Conservation (phyloP, 208 protist genomes). For the Trypanosoma boissoni region DNA sequence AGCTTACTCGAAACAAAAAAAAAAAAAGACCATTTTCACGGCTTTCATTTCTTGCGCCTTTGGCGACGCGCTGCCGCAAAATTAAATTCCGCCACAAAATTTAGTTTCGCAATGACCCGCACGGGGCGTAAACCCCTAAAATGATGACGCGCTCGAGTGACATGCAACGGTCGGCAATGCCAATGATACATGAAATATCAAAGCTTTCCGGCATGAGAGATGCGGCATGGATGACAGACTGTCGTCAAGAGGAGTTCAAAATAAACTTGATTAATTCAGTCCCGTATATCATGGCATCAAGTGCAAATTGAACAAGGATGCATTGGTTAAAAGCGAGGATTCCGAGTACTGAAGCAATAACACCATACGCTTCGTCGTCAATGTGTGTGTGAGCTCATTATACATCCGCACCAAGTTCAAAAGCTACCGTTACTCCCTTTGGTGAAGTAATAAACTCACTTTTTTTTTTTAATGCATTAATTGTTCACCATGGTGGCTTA, state of each 20-base stretch:
- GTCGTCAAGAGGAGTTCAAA: neutral
- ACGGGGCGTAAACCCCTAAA: neutral
- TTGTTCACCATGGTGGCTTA: too few species aligned
- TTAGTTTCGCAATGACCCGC: conserved; percentile 1
- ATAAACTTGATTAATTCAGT: neutral
- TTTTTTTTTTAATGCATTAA: too few species aligned
- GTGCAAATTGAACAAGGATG: neutral
- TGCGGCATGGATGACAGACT: neutral
- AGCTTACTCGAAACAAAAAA: neutral
- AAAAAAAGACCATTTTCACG: neutral
- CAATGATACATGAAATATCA: neutral
- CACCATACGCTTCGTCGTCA: too few species aligned
- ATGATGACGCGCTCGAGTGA: neutral
- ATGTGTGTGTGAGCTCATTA: too few species aligned
- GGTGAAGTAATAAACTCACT: too few species aligned
- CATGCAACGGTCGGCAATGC: neutral
- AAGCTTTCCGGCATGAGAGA: neutral
- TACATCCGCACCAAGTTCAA: too few species aligned
- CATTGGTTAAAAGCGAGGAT: neutral
- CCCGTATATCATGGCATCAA: neutral
- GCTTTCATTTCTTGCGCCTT: neutral
- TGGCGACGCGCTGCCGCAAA: neutral
- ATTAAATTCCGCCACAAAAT: neutral
- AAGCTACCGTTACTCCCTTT: too few species aligned
- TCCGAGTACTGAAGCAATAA: too few species aligned